phyloP scores from a whole-genome alignment of 2,329 filamentous ascomycete species.

The Chaetothyriales sp. region DNA sequence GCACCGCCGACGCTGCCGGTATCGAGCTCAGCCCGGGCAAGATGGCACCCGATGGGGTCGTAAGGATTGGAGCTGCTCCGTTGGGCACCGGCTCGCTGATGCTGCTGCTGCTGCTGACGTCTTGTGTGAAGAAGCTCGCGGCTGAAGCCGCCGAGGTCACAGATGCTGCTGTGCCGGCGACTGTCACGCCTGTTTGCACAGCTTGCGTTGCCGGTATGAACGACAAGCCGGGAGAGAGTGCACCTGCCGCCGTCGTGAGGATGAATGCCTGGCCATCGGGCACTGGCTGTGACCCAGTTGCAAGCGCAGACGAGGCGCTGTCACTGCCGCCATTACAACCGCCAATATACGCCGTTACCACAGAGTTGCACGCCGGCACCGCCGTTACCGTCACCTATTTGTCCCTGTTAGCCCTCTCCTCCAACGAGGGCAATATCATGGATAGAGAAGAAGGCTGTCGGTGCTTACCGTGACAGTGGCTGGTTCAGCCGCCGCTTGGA shows the following conservation, averaged over 20 bases:
- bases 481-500: background rate
- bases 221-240: constrained; percentile 11
- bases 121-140: background rate
- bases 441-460: background rate
- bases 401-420: background rate
- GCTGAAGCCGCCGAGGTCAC: background rate
- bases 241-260: constrained; percentile 4
- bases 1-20: constrained; percentile 11
- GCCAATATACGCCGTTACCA: background rate
- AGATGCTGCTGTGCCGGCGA: constrained; percentile 6
- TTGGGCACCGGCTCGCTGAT: background rate
- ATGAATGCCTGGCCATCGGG: constrained; percentile 5
- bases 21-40: constrained; percentile 13
- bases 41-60: constrained; percentile 6
- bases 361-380: background rate
- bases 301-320: background rate
- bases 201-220: constrained; percentile 14
- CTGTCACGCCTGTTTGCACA: constrained; percentile 11
- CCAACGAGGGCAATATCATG: background rate
- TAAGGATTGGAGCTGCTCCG: constrained; percentile 7
- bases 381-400: background rate
- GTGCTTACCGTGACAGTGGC: background rate
- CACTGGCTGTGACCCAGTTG: background rate
- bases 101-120: background rate
- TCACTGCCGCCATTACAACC: background rate